Base-by-base conservation (phyloP, 2,329 filamentous ascomycete genomes). In the Stagonosporopsis cucurbitacearum region DNA sequence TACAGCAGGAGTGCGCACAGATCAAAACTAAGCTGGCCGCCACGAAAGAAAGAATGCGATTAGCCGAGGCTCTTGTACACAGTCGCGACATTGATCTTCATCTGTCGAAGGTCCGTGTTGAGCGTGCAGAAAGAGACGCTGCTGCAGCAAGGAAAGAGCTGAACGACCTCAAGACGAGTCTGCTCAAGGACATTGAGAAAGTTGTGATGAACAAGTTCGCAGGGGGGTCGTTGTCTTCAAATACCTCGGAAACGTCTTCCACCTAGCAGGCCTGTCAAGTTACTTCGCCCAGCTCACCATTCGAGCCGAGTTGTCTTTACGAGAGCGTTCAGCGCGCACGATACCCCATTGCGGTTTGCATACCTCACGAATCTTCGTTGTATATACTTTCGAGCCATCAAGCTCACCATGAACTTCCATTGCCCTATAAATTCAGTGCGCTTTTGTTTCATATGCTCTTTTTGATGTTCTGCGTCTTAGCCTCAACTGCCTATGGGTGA, bases 61-160 rank as follows among this genome's bases (percentile, higher is more conserved):
- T 54, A 8, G 57, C 63, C 13, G 60, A 64, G 28, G 59, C 50
- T 8, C 50, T 58, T 17, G 55, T 53, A 19, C 56, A 43, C 48
- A 60, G 20, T 22, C 61, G 4, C 13, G 53, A 54, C 5, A 50
- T 44, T 15, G 58, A 60, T 17, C 50, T 57, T 2, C 49, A 57
- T 33, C 39, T 53, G 12, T 50, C 50, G 11, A 57, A 57, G 35
- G 41, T 49, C 13, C 47, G 54, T 12, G 50, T 57, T 6, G 54
- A 57, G 37, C 54, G 54, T 32, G 58, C 58, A 19, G 54, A 60
- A 36, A 44, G 51, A 23, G 58, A 54, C 2, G 54, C 54, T 23
- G 54, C 46, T 12, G 43, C 50, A n/a, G 54, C 58, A 22, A 60
- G 51, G 12, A 54, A 50, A 36, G 58, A 60, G 30, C 43, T 54